Evolutionary conservation across 441 rosid genomes (phyloP), one percentile per base, ranked within the genome.

Genomic region (Gossypium schwendimanii): DNA sequence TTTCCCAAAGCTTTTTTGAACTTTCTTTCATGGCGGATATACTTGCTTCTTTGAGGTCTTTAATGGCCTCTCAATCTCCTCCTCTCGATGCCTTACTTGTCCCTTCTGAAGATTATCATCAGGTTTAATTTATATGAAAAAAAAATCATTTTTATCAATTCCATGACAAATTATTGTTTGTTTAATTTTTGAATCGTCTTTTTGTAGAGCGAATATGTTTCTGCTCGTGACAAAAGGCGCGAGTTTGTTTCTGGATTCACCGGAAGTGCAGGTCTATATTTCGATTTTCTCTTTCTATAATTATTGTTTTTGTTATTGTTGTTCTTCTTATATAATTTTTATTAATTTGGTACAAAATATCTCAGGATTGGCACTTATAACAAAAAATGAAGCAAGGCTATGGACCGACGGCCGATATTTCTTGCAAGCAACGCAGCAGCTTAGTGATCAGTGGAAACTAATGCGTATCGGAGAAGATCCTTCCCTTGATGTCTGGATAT

Each of bases 361-460:
- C 58, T 71, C 81, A 95, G 98, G 98, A 64, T 79, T 93, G 88
- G 92, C 95, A 36, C 90, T 90, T 26, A 81, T 95, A 58, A 90
- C 97, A 1, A 83, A 73, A 78, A 78, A 74, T 2, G 94, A 93
- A 66, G 99, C 97, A 2, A 84, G 86, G 39, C 73, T 93, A 17
- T 95, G 98, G 99, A 95, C 99, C 6, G 97, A 95, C 74, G 99
- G 94, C 2, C 83, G 98, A 2, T 96, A 96, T 81, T 96, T 91
- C 77, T 76, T 91, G 81, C 98, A 96, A 84, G 99, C 96, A 70
- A 68, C 70, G 3, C 85, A 93, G 68, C 74, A 95, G 79, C 99
- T 95, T 70, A 91, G 91, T 66, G 81, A 85, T 58, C 85, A 89
- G 21, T 93, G 99, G 99, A 83, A 78, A 53, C 89, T 95, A 15